Evolutionary conservation across 768 basidiomycete species (phyloP).

Genomic region (Pleurotus citrinopileatus): DNA sequence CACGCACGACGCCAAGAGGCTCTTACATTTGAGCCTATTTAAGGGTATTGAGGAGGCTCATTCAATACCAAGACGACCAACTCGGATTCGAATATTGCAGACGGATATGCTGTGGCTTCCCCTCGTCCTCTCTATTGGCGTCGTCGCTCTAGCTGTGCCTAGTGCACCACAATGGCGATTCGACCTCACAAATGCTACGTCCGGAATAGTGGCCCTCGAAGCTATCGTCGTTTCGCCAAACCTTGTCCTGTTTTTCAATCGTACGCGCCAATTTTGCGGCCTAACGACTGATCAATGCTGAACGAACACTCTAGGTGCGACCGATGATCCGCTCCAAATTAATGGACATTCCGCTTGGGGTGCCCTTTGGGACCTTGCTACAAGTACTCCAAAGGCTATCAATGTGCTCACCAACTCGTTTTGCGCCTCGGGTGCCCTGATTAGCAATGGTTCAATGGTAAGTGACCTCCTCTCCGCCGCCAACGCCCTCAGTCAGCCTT

Average conservation of each 20-base stretch:
- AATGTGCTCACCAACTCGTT: slow-evolving; percentile 27
- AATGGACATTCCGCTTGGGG: slow-evolving; percentile 21
- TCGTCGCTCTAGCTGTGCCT: background rate
- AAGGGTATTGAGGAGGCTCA: no score
- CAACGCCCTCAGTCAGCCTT: background rate
- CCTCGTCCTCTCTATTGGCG: no score
- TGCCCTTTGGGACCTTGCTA: slow-evolving; percentile 21
- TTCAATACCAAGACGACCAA: no score
- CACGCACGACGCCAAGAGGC: no score
- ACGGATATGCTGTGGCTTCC: no score
- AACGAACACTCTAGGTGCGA: background rate
- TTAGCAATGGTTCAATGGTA: slow-evolving; percentile 32
- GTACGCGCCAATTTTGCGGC: background rate
- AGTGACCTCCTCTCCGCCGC: background rate
- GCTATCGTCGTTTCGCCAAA: slow-evolving; percentile 25
- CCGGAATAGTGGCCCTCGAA: slow-evolving; percentile 23
- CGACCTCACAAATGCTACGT: slow-evolving; percentile 20
- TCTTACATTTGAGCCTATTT: no score
- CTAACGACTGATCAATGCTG: no score
- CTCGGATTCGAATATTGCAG: no score
- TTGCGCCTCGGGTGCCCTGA: slow-evolving; percentile 27
- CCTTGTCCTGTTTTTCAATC: slow-evolving; percentile 20
- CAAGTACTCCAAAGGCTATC: slow-evolving; percentile 18
- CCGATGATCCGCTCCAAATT: slow-evolving; percentile 24
- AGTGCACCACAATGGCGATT: slow-evolving; percentile 19